A percentile compares a stretch with the other conserved stretches of the same genome.
Conservation (phyloP, 345 rosid genomes). For the Populus alba region DNA sequence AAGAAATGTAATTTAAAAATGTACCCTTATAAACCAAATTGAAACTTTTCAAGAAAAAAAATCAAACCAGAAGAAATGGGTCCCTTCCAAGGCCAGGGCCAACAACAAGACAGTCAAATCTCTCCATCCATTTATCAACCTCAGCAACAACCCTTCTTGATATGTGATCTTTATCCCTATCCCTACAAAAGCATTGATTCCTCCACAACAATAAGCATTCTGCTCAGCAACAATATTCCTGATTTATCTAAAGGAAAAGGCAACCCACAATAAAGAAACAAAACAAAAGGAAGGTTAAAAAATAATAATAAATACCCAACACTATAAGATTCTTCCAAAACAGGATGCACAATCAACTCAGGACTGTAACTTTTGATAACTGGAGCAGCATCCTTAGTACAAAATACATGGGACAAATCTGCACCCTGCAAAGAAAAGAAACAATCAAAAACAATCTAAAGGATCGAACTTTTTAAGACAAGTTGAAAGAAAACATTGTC, state of each 20-base stretch:
- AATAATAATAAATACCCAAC: constrained; percentile 43
- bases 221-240: constrained; percentile 8
- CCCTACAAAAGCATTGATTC: constrained; percentile 38
- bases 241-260: neutral
- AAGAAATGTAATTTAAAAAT: too few species aligned
- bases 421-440: constrained; percentile 60
- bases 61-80: constrained; percentile 69
- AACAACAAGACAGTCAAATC: constrained; percentile 91
- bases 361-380: constrained; percentile 97
- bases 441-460: neutral
- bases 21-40: neutral
- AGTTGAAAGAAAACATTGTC: neutral
- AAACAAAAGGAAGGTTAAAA: neutral
- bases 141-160: constrained; percentile 63
- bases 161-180: constrained; percentile 44
- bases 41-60: constrained; percentile 6
- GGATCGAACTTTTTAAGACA: neutral
- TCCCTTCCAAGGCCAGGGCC: constrained; percentile 99
- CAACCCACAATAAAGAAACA: neutral
- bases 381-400: constrained; percentile 91
- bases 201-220: constrained; percentile 10
- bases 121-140: constrained; percentile 85
- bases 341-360: constrained; percentile 88
- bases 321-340: constrained; percentile 80
- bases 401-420: constrained; percentile 96